Conservation (phyloP, 106 monocot genomes). For the Gastrodia elata region DNA sequence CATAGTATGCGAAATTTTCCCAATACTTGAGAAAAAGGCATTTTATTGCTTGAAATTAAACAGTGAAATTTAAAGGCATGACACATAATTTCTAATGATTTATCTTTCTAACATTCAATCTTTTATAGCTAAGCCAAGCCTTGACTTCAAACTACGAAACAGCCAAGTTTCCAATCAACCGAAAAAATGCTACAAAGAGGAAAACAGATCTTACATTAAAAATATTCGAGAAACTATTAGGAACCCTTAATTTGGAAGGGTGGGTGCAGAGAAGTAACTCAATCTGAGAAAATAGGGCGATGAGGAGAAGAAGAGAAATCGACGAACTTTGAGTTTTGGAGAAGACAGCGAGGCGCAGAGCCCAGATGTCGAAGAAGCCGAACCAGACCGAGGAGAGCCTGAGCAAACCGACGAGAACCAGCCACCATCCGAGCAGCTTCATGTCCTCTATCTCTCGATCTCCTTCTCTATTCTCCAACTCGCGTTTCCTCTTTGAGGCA, state of each 20-base stretch:
- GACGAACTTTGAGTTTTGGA: slow-evolving; percentile 61
- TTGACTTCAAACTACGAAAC: too few relatives aligned
- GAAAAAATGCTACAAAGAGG: neutral
- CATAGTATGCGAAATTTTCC: neutral
- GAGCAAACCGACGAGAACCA: slow-evolving; percentile 79
- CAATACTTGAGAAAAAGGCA: neutral
- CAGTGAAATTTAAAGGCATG: neutral
- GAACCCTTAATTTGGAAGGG: neutral
- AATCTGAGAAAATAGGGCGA: neutral
- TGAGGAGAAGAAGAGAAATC: neutral
- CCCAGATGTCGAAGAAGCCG: slow-evolving; percentile 99
- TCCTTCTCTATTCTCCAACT: neutral
- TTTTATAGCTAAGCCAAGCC: too few relatives aligned
- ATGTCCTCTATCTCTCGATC: slow-evolving; percentile 16
- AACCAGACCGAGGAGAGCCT: slow-evolving; percentile 94
- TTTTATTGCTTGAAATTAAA: neutral
- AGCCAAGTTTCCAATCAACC: neutral
- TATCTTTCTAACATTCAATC: neutral
- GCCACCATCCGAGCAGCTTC: slow-evolving; percentile 75
- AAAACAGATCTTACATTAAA: neutral
- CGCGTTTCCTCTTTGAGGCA: slow-evolving; percentile 12
- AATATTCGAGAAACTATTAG: neutral
- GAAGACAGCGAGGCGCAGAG: slow-evolving; percentile 87
- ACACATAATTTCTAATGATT: too few relatives aligned
- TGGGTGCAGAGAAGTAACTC: neutral